phyloP scores from a whole-genome alignment of 208 protist genomes.

The Leishmania braziliensis region DNA sequence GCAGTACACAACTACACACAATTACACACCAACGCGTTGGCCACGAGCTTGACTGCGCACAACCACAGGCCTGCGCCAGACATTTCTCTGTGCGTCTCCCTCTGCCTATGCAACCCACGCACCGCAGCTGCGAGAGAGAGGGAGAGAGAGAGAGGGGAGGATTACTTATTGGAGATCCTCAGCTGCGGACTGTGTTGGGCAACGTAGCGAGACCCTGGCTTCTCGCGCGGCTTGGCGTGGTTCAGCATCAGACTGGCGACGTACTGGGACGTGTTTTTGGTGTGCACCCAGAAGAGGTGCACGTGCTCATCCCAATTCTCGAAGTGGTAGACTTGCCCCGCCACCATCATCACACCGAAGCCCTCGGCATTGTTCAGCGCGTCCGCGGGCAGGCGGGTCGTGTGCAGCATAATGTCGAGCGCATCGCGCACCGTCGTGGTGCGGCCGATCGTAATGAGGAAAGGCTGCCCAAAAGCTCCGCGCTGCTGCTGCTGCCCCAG shows the following conservation, averaged over 20 bases:
- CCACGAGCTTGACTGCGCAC: too few species aligned
- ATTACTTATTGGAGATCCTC: constrained; percentile 52
- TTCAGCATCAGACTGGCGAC: constrained; percentile 69
- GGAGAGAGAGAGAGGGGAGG: neutral
- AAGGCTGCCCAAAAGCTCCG: constrained; percentile 58
- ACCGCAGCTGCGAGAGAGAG: neutral
- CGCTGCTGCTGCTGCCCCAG: constrained; percentile 16
- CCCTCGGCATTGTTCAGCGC: constrained; percentile 41
- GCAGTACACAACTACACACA: too few species aligned
- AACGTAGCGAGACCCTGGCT: constrained; percentile 68
- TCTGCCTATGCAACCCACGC: neutral
- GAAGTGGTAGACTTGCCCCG: constrained; percentile 41
- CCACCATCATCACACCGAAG: constrained; percentile 63
- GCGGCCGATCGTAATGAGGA: constrained; percentile 58
- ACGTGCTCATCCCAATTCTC: constrained; percentile 53
- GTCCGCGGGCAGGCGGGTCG: constrained; percentile 36
- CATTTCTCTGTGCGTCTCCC: neutral
- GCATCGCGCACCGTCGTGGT: constrained; percentile 52
- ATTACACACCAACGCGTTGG: too few species aligned
- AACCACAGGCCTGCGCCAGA: too few species aligned
- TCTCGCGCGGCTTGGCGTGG: constrained; percentile 60
- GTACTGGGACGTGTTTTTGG: constrained; percentile 39
- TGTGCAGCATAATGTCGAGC: constrained; percentile 38
- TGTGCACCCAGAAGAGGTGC: constrained; percentile 54
- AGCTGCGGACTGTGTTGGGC: constrained; percentile 60